A percentile compares a stretch with the other conserved stretches of the same genome.
phyloP scores from a whole-genome alignment of 495 filamentous ascomycete genomes.

The Hyaloscypha finlandica region DNA sequence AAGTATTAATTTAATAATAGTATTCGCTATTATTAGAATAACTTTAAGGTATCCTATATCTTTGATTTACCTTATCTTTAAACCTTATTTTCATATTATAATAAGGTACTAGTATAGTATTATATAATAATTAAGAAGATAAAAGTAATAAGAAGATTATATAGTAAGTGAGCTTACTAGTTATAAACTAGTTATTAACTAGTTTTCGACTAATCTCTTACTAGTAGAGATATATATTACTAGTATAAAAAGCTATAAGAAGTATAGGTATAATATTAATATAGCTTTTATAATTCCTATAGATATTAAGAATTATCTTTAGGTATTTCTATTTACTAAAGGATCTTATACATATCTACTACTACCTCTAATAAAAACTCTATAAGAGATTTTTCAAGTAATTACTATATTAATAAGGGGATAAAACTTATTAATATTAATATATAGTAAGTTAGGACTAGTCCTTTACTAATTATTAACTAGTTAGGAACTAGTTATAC shows the following conservation, averaged over 20 bases:
- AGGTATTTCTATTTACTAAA: background rate
- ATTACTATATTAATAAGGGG: background rate
- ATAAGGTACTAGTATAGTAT: background rate
- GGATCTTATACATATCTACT: background rate
- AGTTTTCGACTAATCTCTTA: background rate
- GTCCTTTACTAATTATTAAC: background rate
- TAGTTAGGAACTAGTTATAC: background rate
- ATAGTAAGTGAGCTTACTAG: background rate
- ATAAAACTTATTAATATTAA: background rate
- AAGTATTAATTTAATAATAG: background rate
- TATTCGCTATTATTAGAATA: background rate
- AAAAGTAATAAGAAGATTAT: background rate
- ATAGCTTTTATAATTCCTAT: background rate
- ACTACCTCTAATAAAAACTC: background rate
- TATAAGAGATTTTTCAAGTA: background rate
- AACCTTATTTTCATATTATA: constrained; percentile 1
- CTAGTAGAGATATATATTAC: background rate
- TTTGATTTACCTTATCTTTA: background rate
- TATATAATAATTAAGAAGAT: constrained; percentile 1
- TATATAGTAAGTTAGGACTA: background rate
- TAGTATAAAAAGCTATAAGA: background rate
- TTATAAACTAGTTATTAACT: background rate
- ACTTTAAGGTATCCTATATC: background rate
- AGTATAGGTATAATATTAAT: background rate
- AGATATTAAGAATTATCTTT: background rate